Percentiles rank a stretch among this genome's conserved stretches.
Evolutionary conservation across 202 grass and related monocot species (phyloP).

Genomic region (Bolboschoenoplectus hybrid): DNA sequence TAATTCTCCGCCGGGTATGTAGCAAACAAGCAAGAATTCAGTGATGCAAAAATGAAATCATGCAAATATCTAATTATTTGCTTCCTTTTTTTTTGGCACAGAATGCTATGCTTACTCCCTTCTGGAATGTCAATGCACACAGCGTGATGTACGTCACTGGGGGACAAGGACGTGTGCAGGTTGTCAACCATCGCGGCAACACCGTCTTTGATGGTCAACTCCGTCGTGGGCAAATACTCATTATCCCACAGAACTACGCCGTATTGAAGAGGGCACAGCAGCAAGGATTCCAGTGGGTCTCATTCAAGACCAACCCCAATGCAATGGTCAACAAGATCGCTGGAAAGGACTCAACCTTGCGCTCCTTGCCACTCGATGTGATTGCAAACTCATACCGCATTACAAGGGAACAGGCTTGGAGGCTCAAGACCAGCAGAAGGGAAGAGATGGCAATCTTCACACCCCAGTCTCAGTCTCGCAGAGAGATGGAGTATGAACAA

Average conservation of each 20-base stretch:
- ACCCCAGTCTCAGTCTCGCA: background rate
- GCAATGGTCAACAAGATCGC: constrained; percentile 36
- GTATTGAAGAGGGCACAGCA: constrained; percentile 37
- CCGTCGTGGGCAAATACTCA: constrained; percentile 40
- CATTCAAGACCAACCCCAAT: constrained; percentile 50
- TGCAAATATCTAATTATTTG: background rate
- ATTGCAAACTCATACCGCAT: constrained; percentile 37
- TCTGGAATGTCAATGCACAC: constrained; percentile 48
- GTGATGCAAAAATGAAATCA: background rate
- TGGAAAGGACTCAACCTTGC: constrained; percentile 40
- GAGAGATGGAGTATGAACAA: constrained; percentile 19
- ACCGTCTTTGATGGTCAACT: constrained; percentile 47
- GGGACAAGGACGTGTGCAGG: constrained; percentile 40
- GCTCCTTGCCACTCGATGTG: constrained; percentile 38
- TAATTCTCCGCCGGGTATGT: constrained; percentile 40
- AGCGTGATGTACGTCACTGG: constrained; percentile 44
- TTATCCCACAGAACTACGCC: constrained; percentile 41
- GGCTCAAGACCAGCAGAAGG: constrained; percentile 40
- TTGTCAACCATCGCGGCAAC: constrained; percentile 40
- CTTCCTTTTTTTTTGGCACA: background rate
- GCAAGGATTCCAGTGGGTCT: constrained; percentile 44
- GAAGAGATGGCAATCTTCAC: constrained; percentile 41
- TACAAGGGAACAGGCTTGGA: constrained; percentile 41
- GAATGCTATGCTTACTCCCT: constrained; percentile 43
- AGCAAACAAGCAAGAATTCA: background rate